Base-by-base conservation (phyloP, 768 basidiomycete genomes). In the Collybiopsis luxurians region DNA sequence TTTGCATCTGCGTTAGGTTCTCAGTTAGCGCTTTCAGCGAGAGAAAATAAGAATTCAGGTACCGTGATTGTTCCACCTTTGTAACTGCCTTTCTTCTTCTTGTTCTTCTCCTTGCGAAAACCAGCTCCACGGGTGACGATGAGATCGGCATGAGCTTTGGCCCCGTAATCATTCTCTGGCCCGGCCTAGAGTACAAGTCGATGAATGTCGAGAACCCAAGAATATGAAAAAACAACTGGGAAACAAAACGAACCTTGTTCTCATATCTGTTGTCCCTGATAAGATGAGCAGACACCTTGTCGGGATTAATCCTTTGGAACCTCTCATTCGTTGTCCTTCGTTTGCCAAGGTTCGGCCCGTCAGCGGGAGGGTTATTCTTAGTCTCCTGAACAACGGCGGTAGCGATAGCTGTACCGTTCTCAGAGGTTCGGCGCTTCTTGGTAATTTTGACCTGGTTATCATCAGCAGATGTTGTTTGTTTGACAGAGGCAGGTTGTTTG, bases 21-120 rank as follows among this genome's bases (percentile, higher is more conserved):
- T 24, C 28, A 12, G 31, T 31, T 39, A n/a, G n/a, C n/a, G n/a
- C n/a, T n/a, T n/a, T 10, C 30, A 49, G 42, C 17, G 49, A 19
- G 26, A 57, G 44, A 58, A 46, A 38, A 3, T 36, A 28, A 30
- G 46, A 57, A 53, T 21, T 49, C 26, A 58, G 71, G 69, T 61
- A 95, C 93, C 47, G 95, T 96, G 59, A 99, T 99, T 67, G 95
- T 92, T 39, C 96, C 96, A 12, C 96, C 95, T 44, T 84, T 83
- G 72, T 98, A 98, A 59, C 89, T 93, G 2, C 95, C 96, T 64
- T 90, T 79, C 75, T 99, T 99, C 76, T 98, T 98, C 84, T 98
- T 99, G 76, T 97, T 98, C 75, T 99, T 99, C 79, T 97, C 96
- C 73, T 98, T 99, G 54, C 94, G 82, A 79, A 99, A 99, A 2